phyloP scores from a whole-genome alignment of 2,329 filamentous ascomycete species.

The Gyromitra esculenta region DNA sequence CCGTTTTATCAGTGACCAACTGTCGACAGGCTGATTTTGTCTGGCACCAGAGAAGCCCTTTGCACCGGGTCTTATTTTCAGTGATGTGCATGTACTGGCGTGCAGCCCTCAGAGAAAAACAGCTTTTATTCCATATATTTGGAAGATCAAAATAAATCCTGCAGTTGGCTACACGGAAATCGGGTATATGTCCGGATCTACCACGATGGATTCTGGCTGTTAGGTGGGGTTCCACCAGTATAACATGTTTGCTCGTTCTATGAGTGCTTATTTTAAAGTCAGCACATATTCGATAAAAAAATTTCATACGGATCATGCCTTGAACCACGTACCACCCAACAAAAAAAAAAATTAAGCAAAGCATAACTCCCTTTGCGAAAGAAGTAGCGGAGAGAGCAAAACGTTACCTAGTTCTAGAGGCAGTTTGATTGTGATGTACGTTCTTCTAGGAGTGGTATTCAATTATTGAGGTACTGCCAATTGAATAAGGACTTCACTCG shows the following conservation, averaged over 20 bases:
- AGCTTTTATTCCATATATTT: not conserved
- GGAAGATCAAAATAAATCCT: not conserved
- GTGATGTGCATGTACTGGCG: not conserved
- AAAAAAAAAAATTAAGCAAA: not conserved
- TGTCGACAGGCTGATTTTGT: not conserved
- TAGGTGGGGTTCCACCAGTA: not conserved
- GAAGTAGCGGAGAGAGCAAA: not conserved
- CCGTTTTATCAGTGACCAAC: not conserved
- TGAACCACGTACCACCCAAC: not conserved
- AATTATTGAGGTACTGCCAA: not conserved
- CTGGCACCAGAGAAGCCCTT: not conserved
- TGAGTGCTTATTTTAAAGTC: constrained; percentile 5
- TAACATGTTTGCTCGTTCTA: not conserved
- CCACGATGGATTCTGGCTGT: not conserved
- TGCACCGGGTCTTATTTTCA: not conserved
- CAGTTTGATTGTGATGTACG: not conserved
- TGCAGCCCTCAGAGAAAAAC: not conserved
- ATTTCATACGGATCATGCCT: not conserved
- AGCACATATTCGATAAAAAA: not conserved
- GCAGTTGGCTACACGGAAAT: not conserved
- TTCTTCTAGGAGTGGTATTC: not conserved
- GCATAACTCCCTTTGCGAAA: not conserved
- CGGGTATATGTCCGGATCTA: not conserved
- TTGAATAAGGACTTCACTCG: not conserved
- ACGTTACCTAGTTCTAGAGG: not conserved